Evolutionary conservation across 495 filamentous ascomycete species (phyloP).

Genomic region (Talaromyces trachyspermus): DNA sequence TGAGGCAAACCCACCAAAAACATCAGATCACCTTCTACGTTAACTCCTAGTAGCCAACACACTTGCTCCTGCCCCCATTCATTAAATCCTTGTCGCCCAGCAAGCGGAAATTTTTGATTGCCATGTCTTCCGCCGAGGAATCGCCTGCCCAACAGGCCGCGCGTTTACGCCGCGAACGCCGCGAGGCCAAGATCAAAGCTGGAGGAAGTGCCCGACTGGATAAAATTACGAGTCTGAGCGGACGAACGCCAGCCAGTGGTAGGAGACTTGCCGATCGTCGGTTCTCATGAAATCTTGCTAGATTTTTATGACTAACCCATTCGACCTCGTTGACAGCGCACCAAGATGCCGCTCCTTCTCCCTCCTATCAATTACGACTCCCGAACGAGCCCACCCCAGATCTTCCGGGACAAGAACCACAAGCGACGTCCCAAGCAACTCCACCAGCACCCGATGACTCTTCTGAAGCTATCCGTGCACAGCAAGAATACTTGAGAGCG

Average conservation of each 20-base stretch:
- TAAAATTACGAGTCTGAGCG: constrained; percentile 73
- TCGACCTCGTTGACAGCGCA: constrained; percentile 15
- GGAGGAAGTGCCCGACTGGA: constrained; percentile 73
- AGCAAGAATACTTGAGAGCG: constrained; percentile 37
- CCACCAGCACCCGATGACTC: constrained; percentile 17
- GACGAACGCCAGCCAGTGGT: constrained; percentile 48
- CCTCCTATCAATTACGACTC: constrained; percentile 5
- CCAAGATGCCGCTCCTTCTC: constrained; percentile 26
- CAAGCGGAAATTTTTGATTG: neutral
- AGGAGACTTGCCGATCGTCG: constrained; percentile 10
- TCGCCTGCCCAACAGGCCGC: constrained; percentile 61
- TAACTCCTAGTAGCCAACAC: no score
- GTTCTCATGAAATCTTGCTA: constrained; percentile 1
- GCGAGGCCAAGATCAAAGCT: constrained; percentile 83
- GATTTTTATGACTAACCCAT: constrained; percentile 12
- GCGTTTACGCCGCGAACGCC: constrained; percentile 78
- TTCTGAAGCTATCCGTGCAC: constrained; percentile 27
- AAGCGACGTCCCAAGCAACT: constrained; percentile 19
- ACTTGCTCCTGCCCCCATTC: no score
- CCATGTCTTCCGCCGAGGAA: constrained; percentile 40
- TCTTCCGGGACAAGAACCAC: constrained; percentile 1
- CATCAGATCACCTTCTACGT: no score
- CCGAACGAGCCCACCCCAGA: constrained; percentile 4
- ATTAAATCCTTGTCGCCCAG: no score
- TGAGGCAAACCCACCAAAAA: no score